Percentiles rank a stretch among this genome's conserved stretches.
Conservation (phyloP, 176 grass and related monocot species). For the Lolium rigidum region DNA sequence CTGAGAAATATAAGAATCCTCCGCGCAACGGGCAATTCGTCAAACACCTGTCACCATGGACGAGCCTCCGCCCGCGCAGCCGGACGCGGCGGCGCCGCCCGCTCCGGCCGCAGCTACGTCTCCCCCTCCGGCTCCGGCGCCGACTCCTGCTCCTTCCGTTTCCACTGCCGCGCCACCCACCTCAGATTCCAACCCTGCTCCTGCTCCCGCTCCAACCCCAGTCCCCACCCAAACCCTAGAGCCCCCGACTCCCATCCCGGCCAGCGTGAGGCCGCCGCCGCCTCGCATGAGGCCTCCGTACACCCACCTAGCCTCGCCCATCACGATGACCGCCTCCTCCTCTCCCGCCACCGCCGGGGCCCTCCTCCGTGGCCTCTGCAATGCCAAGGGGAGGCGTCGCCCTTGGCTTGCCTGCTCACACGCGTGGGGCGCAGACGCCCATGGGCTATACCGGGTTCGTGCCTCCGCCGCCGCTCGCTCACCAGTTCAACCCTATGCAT, state of each 20-base stretch:
- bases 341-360: slow-evolving; percentile 40
- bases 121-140: slow-evolving; percentile 20
- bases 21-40: slow-evolving; percentile 29
- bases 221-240: slow-evolving; percentile 51
- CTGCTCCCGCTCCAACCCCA: slow-evolving; percentile 4
- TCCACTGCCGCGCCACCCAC: neutral
- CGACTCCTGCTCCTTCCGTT: slow-evolving; percentile 9
- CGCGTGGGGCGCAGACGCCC: slow-evolving; percentile 54
- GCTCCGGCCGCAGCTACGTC: slow-evolving; percentile 8
- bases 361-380: slow-evolving; percentile 26
- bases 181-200: slow-evolving; percentile 28
- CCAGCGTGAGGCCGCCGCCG: slow-evolving; percentile 26
- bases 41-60: slow-evolving; percentile 51
- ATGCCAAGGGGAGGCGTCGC: slow-evolving; percentile 50
- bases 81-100: slow-evolving; percentile 36
- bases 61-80: slow-evolving; percentile 34
- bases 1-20: neutral
- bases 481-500: slow-evolving; percentile 60
- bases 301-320: slow-evolving; percentile 49
- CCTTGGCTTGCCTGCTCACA: slow-evolving; percentile 53
- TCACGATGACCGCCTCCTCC: slow-evolving; percentile 51
- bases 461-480: slow-evolving; percentile 58
- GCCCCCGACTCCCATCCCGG: slow-evolving; percentile 1
- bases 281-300: slow-evolving; percentile 59
- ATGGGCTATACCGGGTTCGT: slow-evolving; percentile 55